These are phyloP conservation scores for Chaetomium globosum DNA, from an alignment of 2,329 filamentous ascomycete genomes.

Conservation along the genomic window DNA sequence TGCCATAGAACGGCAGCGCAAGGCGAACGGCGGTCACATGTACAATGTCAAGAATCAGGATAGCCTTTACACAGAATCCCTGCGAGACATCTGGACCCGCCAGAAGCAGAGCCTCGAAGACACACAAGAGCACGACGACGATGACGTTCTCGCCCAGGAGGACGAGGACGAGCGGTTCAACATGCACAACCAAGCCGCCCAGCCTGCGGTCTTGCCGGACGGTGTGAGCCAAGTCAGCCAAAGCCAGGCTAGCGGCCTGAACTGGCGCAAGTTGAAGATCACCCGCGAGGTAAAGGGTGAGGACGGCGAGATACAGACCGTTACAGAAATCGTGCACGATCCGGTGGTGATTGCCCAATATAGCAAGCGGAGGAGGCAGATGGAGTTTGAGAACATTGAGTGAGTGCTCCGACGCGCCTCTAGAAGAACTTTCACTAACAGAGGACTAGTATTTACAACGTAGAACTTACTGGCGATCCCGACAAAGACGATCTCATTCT, in stretches of 20 bases:
- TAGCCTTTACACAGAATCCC: constrained; percentile 86
- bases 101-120: constrained; percentile 80
- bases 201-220: constrained; percentile 74
- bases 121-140: constrained; percentile 66
- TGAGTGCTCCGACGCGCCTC: constrained; percentile 51
- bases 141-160: constrained; percentile 60
- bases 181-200: constrained; percentile 67
- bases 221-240: constrained; percentile 77
- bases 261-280: constrained; percentile 72
- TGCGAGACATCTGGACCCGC: constrained; percentile 87
- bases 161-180: constrained; percentile 72
- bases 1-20: constrained; percentile 82
- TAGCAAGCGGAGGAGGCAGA: constrained; percentile 71
- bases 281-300: constrained; percentile 63
- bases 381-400: constrained; percentile 70
- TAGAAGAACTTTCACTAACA: constrained; percentile 28
- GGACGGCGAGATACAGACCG: constrained; percentile 64
- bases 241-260: constrained; percentile 67
- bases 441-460: constrained; percentile 55
- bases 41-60: constrained; percentile 98
- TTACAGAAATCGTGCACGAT: constrained; percentile 72
- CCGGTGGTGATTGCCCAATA: constrained; percentile 88
- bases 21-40: constrained; percentile 88
- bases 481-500: constrained; percentile 66
- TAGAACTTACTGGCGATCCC: constrained; percentile 66